Evolutionary conservation across 441 rosid species (phyloP), one percentile per base, ranked within the genome.

Genomic region (Arabidopsis lyrata): DNA sequence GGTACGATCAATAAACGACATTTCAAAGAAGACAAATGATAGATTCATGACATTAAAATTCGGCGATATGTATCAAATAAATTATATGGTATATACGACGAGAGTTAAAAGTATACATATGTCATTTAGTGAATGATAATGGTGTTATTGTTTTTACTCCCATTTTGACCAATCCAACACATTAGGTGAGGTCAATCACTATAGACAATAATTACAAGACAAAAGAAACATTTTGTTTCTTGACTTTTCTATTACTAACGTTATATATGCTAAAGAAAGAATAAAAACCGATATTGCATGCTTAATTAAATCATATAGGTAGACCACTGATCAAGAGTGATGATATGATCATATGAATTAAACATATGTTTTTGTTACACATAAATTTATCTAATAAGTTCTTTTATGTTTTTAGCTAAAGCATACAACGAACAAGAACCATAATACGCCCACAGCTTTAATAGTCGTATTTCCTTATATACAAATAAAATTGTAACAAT

Each of bases 21-120:
- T 66, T 24, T 66, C 64, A 72, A 77, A 77, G 80, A 77, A 77
- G 80, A 77, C 77, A 72, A 72, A 71, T 10, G 49, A 77, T 50
- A 65, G 73, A 71, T 71, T 66, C 77, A 77, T 65, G 68, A 36
- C 63, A 53, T 42, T 50, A 16, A 15, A 20, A 20, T 59, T 50
- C 41, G 56, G n/a, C 42, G 61, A 53, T 39, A 64, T 57, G 57
- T 55, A 63, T 76, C 59, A 63, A 15, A 76, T 55, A 48, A 41
- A 49, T n/a, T n/a, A n/a, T 45, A 72, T 60, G 64, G 31, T 29
- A 29, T 29, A 72, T 67, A 59, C 50, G 54, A 59, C 72, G 32
- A 66, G 36, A 50, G 50, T 64, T 66, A 77, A 77, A 34, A 77
- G 73, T 66, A 72, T 72, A 52, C 45, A 44, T 72, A 77, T 72